These are phyloP conservation scores for Cordyceps militaris DNA, from an alignment of 2,329 filamentous ascomycete species.

Conservation along the genomic window DNA sequence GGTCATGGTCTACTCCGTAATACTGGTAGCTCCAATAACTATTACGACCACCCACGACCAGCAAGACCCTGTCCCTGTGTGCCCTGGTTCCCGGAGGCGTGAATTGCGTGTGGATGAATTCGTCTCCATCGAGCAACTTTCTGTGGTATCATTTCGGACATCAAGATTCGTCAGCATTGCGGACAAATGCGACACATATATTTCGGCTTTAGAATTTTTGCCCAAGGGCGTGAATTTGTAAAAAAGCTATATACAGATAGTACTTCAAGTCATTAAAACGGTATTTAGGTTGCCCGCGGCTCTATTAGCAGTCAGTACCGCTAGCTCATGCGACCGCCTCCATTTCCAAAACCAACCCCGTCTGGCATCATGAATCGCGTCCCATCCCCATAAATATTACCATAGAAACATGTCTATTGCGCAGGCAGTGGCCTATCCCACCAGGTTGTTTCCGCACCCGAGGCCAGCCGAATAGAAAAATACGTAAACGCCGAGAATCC, in stretches of 20 bases:
- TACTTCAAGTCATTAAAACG: constrained; percentile 6
- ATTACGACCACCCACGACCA: background rate
- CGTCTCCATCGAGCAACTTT: too few relatives aligned
- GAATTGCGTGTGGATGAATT: too few relatives aligned
- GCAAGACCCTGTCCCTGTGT: too few relatives aligned
- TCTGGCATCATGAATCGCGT: background rate
- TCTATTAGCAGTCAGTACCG: background rate
- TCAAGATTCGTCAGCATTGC: background rate
- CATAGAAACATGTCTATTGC: background rate
- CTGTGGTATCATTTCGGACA: background rate
- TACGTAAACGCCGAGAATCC: constrained; percentile 3
- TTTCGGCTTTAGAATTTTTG: background rate
- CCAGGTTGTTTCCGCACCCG: background rate
- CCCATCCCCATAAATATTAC: background rate
- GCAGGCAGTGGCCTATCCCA: constrained; percentile 1
- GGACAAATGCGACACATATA: background rate
- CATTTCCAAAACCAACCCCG: constrained; percentile 2
- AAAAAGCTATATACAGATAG: constrained; percentile 7
- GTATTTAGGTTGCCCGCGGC: background rate
- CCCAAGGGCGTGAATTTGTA: background rate
- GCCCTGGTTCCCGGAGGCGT: too few relatives aligned
- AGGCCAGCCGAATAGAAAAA: background rate
- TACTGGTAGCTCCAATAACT: background rate
- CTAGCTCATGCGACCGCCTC: background rate
- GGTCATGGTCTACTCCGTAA: too few relatives aligned